Evolutionary conservation across 2,329 filamentous ascomycete genomes (phyloP).

Genomic region (Juglanconis sp.): DNA sequence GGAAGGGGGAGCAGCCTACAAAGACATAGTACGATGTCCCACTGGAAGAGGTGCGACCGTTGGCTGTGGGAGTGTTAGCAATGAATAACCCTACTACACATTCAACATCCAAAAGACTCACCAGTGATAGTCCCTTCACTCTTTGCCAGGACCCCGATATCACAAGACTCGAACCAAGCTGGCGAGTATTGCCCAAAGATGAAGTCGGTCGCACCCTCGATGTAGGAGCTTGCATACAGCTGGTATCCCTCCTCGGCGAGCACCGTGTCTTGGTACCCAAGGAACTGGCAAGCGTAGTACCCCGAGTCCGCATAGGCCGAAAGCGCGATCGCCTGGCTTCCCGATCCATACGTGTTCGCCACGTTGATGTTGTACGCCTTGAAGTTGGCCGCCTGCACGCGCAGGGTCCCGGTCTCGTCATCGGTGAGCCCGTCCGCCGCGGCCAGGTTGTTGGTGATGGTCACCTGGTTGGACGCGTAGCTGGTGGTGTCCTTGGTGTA

Average conservation of each 20-base stretch:
- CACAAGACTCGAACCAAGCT: conserved; percentile 42
- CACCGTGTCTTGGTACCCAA: conserved; percentile 50
- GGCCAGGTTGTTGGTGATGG: conserved; percentile 41
- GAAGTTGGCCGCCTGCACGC: conserved; percentile 46
- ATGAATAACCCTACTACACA: neutral
- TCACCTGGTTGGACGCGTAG: conserved; percentile 57
- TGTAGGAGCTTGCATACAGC: conserved; percentile 41
- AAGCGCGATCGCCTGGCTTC: conserved; percentile 45
- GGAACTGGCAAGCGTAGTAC: conserved; percentile 44
- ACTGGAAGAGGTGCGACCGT: conserved; percentile 34
- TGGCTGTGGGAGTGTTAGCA: conserved; percentile 28
- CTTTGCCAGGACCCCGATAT: conserved; percentile 35
- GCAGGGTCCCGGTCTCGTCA: conserved; percentile 47
- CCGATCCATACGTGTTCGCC: conserved; percentile 43
- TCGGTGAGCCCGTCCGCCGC: conserved; percentile 48
- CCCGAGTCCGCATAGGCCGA: conserved; percentile 41
- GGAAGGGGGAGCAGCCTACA: neutral
- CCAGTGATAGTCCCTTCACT: conserved; percentile 40
- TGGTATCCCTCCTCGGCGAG: conserved; percentile 45
- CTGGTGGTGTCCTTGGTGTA: conserved; percentile 50
- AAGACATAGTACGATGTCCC: conserved; percentile 44
- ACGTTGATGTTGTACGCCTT: conserved; percentile 62
- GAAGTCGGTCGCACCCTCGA: conserved; percentile 48
- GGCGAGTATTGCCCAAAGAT: conserved; percentile 43
- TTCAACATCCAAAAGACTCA: conserved; percentile 19